A percentile compares a stretch with the other conserved stretches of the same genome.
These are phyloP conservation scores for Trichoderma simmonsii DNA, from an alignment of 2,329 filamentous ascomycete species.

Conservation along the genomic window DNA sequence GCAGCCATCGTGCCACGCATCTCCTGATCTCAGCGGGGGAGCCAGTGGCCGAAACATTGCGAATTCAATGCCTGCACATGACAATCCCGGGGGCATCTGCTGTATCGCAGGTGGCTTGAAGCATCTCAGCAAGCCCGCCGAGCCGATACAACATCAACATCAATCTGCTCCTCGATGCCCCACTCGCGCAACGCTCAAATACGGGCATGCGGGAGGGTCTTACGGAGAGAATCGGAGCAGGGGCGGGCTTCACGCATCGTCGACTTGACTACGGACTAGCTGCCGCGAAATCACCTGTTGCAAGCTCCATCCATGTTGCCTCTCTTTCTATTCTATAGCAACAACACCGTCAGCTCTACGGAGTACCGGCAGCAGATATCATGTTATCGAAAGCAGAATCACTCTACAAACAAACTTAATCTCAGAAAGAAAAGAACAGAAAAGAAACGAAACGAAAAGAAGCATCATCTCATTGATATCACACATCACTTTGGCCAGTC, in stretches of 20 bases:
- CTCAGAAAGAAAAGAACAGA: neutral
- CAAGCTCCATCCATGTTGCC: neutral
- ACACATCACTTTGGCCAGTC: neutral
- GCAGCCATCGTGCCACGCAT: slow-evolving; percentile 7
- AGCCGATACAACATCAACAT: neutral
- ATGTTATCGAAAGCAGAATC: neutral
- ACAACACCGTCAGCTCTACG: neutral
- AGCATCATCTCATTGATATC: neutral
- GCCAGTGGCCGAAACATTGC: neutral
- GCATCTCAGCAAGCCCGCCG: neutral
- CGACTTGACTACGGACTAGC: neutral
- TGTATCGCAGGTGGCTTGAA: neutral
- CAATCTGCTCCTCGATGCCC: neutral
- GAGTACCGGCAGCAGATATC: neutral
- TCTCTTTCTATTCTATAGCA: neutral
- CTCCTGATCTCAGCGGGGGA: slow-evolving; percentile 8
- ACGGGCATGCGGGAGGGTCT: neutral
- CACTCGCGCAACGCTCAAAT: neutral
- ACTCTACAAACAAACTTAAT: too few relatives aligned
- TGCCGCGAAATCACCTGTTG: neutral
- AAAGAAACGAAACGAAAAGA: neutral
- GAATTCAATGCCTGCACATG: neutral
- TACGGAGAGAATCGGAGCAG: slow-evolving; percentile 18
- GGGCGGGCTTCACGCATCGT: neutral
- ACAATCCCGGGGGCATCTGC: neutral